These are phyloP conservation scores for Aethionema arabicum DNA, from an alignment of 345 rosid genomes.

Conservation along the genomic window DNA sequence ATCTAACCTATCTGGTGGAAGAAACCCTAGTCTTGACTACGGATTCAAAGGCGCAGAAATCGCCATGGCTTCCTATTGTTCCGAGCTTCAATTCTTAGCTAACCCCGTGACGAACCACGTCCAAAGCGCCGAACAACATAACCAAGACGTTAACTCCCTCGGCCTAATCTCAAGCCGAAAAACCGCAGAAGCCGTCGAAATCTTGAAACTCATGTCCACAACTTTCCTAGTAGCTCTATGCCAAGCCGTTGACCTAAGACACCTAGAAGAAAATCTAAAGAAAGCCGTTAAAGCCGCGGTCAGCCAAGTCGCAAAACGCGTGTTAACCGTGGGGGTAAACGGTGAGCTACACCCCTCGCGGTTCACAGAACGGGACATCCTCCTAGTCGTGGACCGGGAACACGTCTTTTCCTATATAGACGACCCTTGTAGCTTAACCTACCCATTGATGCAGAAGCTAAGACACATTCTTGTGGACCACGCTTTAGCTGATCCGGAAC, in stretches of 20 bases:
- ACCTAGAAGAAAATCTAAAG: conserved; percentile 60
- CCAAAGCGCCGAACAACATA: conserved; percentile 67
- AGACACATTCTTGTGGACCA: conserved; percentile 71
- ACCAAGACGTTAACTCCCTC: conserved; percentile 66
- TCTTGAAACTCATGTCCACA: conserved; percentile 61
- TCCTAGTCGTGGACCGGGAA: conserved; percentile 65
- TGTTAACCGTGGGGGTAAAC: conserved; percentile 48
- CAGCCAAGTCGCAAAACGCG: conserved; percentile 50
- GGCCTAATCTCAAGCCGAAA: conserved; percentile 64
- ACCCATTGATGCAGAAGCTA: conserved; percentile 77
- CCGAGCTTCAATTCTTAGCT: conserved; percentile 63
- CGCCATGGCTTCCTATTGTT: conserved; percentile 72
- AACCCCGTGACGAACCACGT: conserved; percentile 70
- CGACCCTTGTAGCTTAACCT: conserved; percentile 68
- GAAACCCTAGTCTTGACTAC: conserved; percentile 74
- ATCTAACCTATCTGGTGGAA: conserved; percentile 62
- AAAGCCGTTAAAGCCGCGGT: conserved; percentile 45
- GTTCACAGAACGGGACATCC: conserved; percentile 65
- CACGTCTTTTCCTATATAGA: conserved; percentile 60
- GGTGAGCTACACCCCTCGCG: conserved; percentile 80
- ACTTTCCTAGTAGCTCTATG: conserved; percentile 59
- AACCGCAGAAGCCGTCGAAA: conserved; percentile 59
- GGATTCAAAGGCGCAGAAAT: conserved; percentile 80
- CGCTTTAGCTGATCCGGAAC: conserved; percentile 59
- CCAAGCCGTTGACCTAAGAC: conserved; percentile 64